Base-by-base conservation (phyloP, 306 rosid species). In the Trifolium pratense region DNA sequence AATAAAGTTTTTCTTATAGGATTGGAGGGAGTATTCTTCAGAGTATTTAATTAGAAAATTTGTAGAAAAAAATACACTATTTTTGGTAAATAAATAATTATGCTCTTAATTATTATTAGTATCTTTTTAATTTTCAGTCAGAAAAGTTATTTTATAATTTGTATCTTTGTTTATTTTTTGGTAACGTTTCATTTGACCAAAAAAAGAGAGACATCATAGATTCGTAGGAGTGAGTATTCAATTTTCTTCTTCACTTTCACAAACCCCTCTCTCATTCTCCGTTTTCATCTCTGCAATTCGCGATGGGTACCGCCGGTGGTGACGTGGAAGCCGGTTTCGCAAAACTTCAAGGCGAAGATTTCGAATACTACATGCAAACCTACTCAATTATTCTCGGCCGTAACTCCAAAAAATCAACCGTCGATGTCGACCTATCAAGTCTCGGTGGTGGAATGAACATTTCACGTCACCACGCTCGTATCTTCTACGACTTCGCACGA, bases 371-470 rank as follows among this genome's bases (percentile, higher is more conserved):
- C 74, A 95, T 91, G 99, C 99, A 95, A 66, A 95, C 99, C 79
- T 95, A 95, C 83, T 91, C 97, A 63, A 95, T 95, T 52, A 84
- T 95, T 78, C 93, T 95, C 2, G 99, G 99, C 51, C 96, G 99
- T 14, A 95, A 95, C 73, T 95, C 99, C 71, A 95, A 95, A 84
- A 95, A 91, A 79, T 91, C 99, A 26, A 91, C 86, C 39, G 99
- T 95, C 6, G 99, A 95, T 63, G 97, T 95, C 6, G 99, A 95
- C 82, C 97, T 95, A 43, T 95, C 99, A 7, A 90, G 97, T 82
- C 97, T 95, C 72, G 99, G 99, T 12, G 99, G 99, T 16, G 99
- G 99, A 0, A 95, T 95, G 99, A 95, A 95, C 84, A 95, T 95
- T 73, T 95, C 99, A 1, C 97, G 99, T 72, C 93, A 95, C 83